Evolutionary conservation across 371 early-diverging fungal genomes (phyloP).

Genomic region (Chytridium lagenaria): DNA sequence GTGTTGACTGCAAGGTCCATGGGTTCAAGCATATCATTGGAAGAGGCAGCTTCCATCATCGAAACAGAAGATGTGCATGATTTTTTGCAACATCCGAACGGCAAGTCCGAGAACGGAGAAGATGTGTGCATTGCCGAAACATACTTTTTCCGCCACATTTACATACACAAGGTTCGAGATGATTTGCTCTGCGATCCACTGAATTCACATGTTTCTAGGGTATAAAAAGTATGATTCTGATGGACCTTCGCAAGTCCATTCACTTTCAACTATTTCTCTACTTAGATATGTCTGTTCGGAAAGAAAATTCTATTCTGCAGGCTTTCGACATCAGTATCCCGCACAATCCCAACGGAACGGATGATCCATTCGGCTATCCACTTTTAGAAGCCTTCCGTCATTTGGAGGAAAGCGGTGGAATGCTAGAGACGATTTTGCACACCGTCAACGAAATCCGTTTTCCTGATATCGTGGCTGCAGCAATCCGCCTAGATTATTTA

Average conservation of each 20-base stretch:
- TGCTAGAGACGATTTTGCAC: not conserved
- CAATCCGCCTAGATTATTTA: not conserved
- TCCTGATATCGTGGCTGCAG: not conserved
- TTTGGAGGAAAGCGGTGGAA: not conserved
- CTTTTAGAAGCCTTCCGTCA: not conserved
- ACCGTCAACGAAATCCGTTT: not conserved
- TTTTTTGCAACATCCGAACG: not conserved
- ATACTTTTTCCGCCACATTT: constrained; percentile 2
- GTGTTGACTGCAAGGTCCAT: not conserved
- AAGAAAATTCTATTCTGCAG: not conserved
- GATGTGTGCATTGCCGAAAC: not conserved
- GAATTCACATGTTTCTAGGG: not conserved
- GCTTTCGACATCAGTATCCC: not conserved
- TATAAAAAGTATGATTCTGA: not conserved
- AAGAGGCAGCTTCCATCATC: not conserved
- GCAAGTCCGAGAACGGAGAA: not conserved
- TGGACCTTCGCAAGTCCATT: not conserved
- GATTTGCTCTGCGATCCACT: not conserved
- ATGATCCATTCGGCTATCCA: not conserved
- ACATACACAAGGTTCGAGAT: constrained; percentile 10
- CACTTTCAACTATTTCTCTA: not conserved
- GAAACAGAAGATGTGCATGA: not conserved
- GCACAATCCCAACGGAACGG: not conserved
- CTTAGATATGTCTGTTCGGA: not conserved
- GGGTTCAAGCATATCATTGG: not conserved